Conservation (phyloP, 441 rosid species). For the Adansonia gregorii region DNA sequence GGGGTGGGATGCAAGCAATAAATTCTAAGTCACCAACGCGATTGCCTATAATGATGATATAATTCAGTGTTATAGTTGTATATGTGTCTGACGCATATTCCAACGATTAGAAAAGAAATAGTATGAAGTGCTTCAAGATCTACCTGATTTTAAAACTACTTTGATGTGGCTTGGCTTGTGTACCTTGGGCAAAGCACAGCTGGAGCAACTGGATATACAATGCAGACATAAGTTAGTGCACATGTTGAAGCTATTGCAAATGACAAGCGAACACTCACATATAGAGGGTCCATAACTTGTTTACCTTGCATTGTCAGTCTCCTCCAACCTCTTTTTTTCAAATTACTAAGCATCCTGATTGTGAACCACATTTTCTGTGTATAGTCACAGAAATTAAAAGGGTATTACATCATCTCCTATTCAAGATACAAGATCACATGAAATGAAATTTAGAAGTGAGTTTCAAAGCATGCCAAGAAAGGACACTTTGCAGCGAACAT, state of each 20-base stretch:
- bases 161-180: neutral
- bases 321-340: neutral
- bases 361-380: conserved; percentile 4
- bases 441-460: conserved; percentile 12
- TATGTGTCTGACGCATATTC: neutral
- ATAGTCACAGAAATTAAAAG: neutral
- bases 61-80: neutral
- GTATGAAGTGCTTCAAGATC: neutral
- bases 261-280: neutral
- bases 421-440: conserved; percentile 14
- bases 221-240: conserved; percentile 2
- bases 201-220: neutral
- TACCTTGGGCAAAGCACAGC: conserved; percentile 10
- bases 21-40: neutral
- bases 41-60: neutral
- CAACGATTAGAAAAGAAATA: neutral
- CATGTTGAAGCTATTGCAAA: conserved; percentile 9
- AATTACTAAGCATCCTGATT: neutral
- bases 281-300: neutral
- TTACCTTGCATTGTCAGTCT: conserved; percentile 22
- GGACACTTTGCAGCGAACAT: neutral
- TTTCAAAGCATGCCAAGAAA: conserved; percentile 1
- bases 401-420: neutral
- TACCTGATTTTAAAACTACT: conserved; percentile 10
- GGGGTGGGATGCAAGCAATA: neutral